Evolutionary conservation across 2,329 filamentous ascomycete genomes (phyloP), one percentile per base, ranked within the genome.

Genomic region (Herpotrichia juniperi): DNA sequence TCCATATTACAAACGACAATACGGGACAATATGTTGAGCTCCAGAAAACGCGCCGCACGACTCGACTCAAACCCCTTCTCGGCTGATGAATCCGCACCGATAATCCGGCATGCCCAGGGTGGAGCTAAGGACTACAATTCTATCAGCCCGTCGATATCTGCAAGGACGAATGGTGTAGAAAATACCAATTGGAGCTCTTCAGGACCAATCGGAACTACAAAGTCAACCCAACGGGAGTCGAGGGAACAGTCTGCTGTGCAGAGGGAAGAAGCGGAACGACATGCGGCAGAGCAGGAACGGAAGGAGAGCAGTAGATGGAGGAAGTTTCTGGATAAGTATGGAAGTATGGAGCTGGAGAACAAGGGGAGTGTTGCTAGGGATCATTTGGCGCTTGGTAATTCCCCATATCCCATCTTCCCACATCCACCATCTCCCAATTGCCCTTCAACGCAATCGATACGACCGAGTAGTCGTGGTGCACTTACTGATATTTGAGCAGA

Each of bases 281-380:
- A 54, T 24, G 67, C 67, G 0, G 64, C 57, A 12, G 58, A 56
- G 9, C 46, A 58, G 32, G 60, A 66, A 46, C 47, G 54, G 10
- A 53, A 57, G 1, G 65, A 69, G 26, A 53, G 66, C 7, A 61
- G 69, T 35, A 86, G 86, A 82, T 86, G 82, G 80, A 76, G 76
- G 61, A 67, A 68, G 26, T 69, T 83, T 32, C 72, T 79, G 32
- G 83, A 86, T 35, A 84, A 83, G 60, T 87, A 85, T 59, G 85
- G 85, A 16, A 82, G 79, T 53, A 81, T 94, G 46, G 90, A 93
- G 77, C 74, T 94, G 54, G 90, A 94, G 73, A 94, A 94, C 67
- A 93, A 91, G 74, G 90, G 90, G 32, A 91, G 87, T 67, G 90
- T 93, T 32, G 90, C 90, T 10, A 80, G 90, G 64, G 90, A 94